Percentiles rank a stretch among this genome's conserved stretches.
phyloP scores from a whole-genome alignment of 345 rosid species.

The Rhizophora mangle region DNA sequence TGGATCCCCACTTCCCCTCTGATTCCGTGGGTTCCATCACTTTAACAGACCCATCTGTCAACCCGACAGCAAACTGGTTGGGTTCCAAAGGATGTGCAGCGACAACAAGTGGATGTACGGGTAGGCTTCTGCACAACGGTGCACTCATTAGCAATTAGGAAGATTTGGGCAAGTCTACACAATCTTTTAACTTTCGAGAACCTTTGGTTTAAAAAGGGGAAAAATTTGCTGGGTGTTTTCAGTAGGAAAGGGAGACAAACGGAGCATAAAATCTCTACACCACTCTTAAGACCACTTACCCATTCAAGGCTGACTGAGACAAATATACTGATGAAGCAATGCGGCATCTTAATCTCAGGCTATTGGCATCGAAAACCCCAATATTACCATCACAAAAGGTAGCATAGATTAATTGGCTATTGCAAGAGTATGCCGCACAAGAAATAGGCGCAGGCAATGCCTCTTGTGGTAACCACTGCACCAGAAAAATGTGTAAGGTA shows the following conservation, averaged over 20 bases:
- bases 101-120: slow-evolving; percentile 58
- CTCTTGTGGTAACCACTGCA: slow-evolving; percentile 87
- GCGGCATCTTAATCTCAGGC: slow-evolving; percentile 65
- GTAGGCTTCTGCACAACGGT: slow-evolving; percentile 49
- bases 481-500: slow-evolving; percentile 1
- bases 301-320: slow-evolving; percentile 33
- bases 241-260: background rate
- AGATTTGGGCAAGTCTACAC: background rate
- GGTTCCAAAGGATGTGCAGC: slow-evolving; percentile 74
- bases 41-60: slow-evolving; percentile 64
- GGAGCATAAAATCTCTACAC: background rate
- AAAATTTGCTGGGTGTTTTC: background rate
- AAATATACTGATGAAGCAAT: slow-evolving; percentile 63
- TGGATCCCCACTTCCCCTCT: slow-evolving; percentile 71
- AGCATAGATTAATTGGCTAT: slow-evolving; percentile 72
- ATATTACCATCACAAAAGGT: slow-evolving; percentile 66
- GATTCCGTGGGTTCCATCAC: slow-evolving; percentile 71
- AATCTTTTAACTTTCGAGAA: background rate
- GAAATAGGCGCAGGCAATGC: slow-evolving; percentile 64
- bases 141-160: background rate
- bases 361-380: slow-evolving; percentile 75
- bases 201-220: background rate
- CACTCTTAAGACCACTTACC: background rate
- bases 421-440: slow-evolving; percentile 69
- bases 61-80: slow-evolving; percentile 73